Evolutionary conservation across 306 rosid species (phyloP).

Genomic region (Mimosa bimucronata): DNA sequence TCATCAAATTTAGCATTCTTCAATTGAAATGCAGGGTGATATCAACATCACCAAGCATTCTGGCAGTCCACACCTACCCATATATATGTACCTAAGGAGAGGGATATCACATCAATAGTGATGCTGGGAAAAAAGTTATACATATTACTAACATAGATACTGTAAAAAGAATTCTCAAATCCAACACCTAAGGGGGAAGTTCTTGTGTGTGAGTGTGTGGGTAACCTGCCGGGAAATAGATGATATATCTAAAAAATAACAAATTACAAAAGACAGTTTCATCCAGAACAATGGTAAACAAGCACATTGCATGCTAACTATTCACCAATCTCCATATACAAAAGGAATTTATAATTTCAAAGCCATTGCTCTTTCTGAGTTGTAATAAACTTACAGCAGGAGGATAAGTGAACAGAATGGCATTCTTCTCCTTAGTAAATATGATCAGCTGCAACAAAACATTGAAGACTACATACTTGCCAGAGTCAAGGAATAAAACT

Average conservation of each 20-base stretch:
- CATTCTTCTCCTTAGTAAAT: slow-evolving; percentile 87
- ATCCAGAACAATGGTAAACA: slow-evolving; percentile 13
- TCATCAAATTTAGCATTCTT: slow-evolving; percentile 7
- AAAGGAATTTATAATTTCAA: slow-evolving; percentile 1
- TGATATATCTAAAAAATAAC: neutral
- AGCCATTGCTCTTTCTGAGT: slow-evolving; percentile 8
- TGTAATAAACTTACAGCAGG: slow-evolving; percentile 61
- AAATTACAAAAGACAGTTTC: neutral
- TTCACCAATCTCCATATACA: neutral
- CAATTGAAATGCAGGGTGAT: slow-evolving; percentile 9
- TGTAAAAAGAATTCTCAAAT: slow-evolving; percentile 12
- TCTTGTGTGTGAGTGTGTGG: neutral
- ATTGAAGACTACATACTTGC: slow-evolving; percentile 82
- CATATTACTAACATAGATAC: slow-evolving; percentile 20
- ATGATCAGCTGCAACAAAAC: slow-evolving; percentile 82
- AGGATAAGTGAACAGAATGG: slow-evolving; percentile 87
- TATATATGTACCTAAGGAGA: neutral
- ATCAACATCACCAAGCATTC: slow-evolving; percentile 1
- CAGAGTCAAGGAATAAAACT: slow-evolving; percentile 65
- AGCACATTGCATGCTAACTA: slow-evolving; percentile 8
- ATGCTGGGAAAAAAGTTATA: neutral
- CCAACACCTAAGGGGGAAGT: neutral
- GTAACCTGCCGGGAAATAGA: neutral
- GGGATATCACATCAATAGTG: neutral
- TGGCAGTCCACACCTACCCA: neutral